These are phyloP conservation scores for Ceratocystis alfenasii DNA, from an alignment of 2,329 filamentous ascomycete genomes.

Conservation along the genomic window DNA sequence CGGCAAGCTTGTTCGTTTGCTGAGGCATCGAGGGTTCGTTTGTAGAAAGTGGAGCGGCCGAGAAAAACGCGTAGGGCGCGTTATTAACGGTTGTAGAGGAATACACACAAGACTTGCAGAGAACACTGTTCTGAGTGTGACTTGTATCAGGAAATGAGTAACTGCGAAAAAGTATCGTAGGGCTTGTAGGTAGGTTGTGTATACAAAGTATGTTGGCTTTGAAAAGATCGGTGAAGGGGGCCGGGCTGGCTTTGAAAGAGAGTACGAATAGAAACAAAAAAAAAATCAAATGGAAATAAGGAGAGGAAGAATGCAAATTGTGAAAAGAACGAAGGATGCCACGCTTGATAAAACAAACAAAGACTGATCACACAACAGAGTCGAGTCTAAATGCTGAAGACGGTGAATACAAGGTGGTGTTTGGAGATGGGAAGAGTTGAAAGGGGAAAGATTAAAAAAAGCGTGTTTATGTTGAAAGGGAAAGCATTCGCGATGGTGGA, in stretches of 20 bases:
- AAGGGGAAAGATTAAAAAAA: constrained; percentile 15
- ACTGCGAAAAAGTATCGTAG: background rate
- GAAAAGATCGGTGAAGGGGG: constrained; percentile 18
- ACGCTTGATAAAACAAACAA: constrained; percentile 23
- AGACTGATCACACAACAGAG: constrained; percentile 15
- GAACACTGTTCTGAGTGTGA: constrained; percentile 4
- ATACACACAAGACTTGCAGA: constrained; percentile 6
- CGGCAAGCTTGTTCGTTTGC: background rate
- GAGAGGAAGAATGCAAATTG: constrained; percentile 21
- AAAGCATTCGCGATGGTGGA: constrained; percentile 23
- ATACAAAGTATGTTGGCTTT: constrained; percentile 22
- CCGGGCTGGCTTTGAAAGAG: constrained; percentile 13
- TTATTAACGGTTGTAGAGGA: background rate
- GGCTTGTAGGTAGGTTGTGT: constrained; percentile 16
- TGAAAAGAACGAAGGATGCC: constrained; percentile 20
- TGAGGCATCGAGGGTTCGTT: background rate
- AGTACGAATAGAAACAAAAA: constrained; percentile 25
- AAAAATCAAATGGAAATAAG: constrained; percentile 24
- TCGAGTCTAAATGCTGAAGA: constrained; percentile 18
- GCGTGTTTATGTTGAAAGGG: constrained; percentile 21
- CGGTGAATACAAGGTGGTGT: constrained; percentile 8
- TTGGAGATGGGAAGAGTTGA: constrained; percentile 8
- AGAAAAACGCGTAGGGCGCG: constrained; percentile 1
- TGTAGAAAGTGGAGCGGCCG: background rate
- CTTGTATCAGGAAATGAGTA: background rate